Evolutionary conservation across 2,329 filamentous ascomycete genomes (phyloP).

Genomic region (Penicillium verrucosum): DNA sequence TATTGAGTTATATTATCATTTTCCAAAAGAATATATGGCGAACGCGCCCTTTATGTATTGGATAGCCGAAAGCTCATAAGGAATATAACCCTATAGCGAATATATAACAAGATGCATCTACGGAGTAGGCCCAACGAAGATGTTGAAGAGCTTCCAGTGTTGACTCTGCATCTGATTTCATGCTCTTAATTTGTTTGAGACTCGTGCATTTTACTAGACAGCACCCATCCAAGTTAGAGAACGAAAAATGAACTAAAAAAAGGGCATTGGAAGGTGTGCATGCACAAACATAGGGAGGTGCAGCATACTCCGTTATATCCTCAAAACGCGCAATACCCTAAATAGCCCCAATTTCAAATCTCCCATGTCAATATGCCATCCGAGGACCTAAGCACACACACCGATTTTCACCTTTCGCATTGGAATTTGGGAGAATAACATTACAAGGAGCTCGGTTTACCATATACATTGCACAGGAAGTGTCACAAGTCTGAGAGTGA

Average conservation of each 20-base stretch:
- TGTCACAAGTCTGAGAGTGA: conserved; percentile 1
- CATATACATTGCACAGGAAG: not conserved
- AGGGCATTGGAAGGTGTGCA: not conserved
- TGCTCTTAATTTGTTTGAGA: not conserved
- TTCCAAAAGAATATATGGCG: no score
- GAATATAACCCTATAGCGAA: not conserved
- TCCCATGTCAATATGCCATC: not conserved
- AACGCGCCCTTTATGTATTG: no score
- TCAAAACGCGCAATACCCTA: not conserved
- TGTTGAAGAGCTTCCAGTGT: not conserved
- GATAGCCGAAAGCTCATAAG: not conserved
- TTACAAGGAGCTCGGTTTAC: not conserved
- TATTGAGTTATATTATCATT: no score
- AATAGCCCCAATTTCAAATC: not conserved
- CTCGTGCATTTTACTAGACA: not conserved
- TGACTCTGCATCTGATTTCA: not conserved
- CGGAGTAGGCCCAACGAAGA: not conserved
- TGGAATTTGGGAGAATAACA: not conserved
- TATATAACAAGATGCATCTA: not conserved
- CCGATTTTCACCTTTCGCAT: not conserved
- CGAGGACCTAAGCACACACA: no score
- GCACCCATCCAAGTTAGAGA: not conserved
- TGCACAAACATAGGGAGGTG: not conserved
- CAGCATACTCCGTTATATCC: not conserved
- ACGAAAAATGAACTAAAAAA: not conserved